Evolutionary conservation across 2,329 filamentous ascomycete genomes (phyloP), one percentile per base, ranked within the genome.

Genomic region (Colletotrichum nymphaeae): DNA sequence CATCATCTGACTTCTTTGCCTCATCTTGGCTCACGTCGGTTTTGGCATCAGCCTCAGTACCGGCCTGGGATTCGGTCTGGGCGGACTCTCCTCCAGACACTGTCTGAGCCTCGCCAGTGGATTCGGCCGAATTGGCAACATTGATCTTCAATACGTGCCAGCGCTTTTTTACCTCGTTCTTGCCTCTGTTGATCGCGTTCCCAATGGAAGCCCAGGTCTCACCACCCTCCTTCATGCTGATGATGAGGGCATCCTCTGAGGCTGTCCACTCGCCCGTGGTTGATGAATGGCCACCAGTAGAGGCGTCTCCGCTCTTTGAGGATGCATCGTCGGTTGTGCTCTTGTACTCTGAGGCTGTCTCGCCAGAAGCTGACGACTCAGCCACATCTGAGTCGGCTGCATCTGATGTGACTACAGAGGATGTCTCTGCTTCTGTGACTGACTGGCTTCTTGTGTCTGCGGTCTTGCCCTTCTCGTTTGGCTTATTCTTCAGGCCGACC

Each of bases 171-270:
- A 78, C 77, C 3, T 83, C 79, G 7, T 75, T 76, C 67, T 80
- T 82, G 32, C 57, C 55, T 7, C 76, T 77, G n/a, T 76, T 69
- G 3, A 84, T 77, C 1, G 77, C 76, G 2, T 57, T 59, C 4
- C 77, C 74, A 30, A 84, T 83, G 12, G 78, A 78, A 0, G 70
- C 69, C 83, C 82, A 84, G 2, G 78, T 66, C 63, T 73, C 60
- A n/a, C 70, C 73, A 49, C 66, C 69, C 37, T 79, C 78, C 68
- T 83, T 84, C 80, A 84, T 82, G 49, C 78, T 77, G 2, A 78
- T 70, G 7, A 84, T 78, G 4, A 82, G 73, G 12, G 75, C 73
- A 63, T 84, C 82, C 30, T 84, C 79, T 0, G 83, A 84, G 9
- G 80, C 63, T 11, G 80, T 78, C 83, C 83, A 84, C 4, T 55